Percentiles rank a stretch among this genome's conserved stretches.
phyloP scores from a whole-genome alignment of 192 early-diverging fungal species.

The Phlyctochytrium arcticum region DNA sequence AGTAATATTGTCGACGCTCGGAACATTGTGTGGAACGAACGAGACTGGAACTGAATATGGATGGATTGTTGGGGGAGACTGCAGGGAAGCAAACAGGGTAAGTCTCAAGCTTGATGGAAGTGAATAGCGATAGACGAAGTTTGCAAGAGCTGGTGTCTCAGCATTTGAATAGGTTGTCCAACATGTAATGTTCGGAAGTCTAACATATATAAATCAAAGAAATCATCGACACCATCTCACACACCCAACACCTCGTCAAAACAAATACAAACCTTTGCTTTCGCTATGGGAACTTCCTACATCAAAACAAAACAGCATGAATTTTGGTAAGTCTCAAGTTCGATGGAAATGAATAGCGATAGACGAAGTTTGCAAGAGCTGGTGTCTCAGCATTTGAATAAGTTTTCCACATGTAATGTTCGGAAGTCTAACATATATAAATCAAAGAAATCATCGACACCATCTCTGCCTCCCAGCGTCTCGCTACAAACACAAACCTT shows the following conservation, averaged over 20 bases:
- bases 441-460: neutral
- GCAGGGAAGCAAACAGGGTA: no score
- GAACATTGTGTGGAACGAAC: neutral
- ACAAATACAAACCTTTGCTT: no score
- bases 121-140: no score
- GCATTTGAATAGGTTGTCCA: neutral
- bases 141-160: no score
- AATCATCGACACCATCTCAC: neutral
- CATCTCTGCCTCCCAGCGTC: neutral
- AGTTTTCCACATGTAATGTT: neutral
- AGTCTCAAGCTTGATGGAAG: no score
- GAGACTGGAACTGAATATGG: neutral
- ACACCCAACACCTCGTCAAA: no score
- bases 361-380: neutral
- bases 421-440: conserved; percentile 7
- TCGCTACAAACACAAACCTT: no score
- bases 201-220: conserved; percentile 2
- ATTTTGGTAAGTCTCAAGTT: neutral
- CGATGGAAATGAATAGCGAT: neutral
- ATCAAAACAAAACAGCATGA: neutral
- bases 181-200: neutral
- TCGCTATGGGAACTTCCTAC: neutral
- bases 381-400: neutral
- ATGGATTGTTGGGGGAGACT: neutral
- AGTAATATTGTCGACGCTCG: neutral